Base-by-base conservation (phyloP, 164 flowering plant species). In the Berberis thunbergii region DNA sequence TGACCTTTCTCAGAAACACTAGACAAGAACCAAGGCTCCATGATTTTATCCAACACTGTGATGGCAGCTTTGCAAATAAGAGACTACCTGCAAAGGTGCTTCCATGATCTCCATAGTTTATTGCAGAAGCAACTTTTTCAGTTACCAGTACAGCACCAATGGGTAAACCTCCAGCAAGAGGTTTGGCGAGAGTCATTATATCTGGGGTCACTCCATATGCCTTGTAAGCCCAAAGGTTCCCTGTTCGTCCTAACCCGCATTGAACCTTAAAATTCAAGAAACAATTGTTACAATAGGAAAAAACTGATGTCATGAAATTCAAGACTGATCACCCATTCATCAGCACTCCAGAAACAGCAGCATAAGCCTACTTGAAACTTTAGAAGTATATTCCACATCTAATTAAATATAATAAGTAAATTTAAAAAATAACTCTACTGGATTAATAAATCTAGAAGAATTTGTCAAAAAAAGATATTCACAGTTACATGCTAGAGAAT, bases 91-190 rank as follows among this genome's bases (percentile, higher is more conserved):
- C 96, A 69, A 92, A 92, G 39, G 98, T 92, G 81, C 91, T 89
- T 11, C 96, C 98, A 73, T 92, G 98, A 54, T 87, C 93, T 6
- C 96, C 96, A 49, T 13, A 71, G 2, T 69, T 76, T 45, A 87
- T 76, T 59, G 96, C 77, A 38, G 83, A 61, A 52, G 91, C 84
- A 57, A 92, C 93, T 79, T 74, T 75, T 64, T 92, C 88, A 0
- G 92, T 82, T 52, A 85, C 75, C 45, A 92, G 62, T 2, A 73
- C 88, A 44, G 86, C 96, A 60, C 96, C 96, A 46, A 89, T 92
- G n/a, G 98, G 96, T 45, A 92, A 76, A 46, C 96, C 96, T 61
- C 96, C 96, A 13, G 93, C 98, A 39, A 92, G 87, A 70, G 98
- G 95, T 72, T 92, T 92, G 57, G 95, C 95, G 4, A 89, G 86